These are phyloP conservation scores for Psophocarpus tetragonolobus DNA, from an alignment of 306 rosid genomes.

Conservation along the genomic window DNA sequence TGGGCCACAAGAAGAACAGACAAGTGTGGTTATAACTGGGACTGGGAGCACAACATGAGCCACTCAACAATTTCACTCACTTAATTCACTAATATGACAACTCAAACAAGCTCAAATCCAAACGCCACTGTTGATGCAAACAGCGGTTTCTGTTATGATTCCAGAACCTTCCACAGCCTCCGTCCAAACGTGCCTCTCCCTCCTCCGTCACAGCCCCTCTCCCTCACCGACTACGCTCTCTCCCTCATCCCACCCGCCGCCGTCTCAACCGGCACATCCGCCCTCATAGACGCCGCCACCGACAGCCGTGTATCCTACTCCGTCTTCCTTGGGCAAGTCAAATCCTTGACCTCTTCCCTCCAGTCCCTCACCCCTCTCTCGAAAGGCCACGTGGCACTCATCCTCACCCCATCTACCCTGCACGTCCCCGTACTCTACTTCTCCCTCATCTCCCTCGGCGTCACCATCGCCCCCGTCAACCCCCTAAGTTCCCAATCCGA, in stretches of 20 bases:
- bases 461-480: constrained; percentile 72
- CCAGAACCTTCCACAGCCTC: constrained; percentile 64
- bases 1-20: too few species aligned
- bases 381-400: constrained; percentile 72
- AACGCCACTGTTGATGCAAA: constrained; percentile 41
- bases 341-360: constrained; percentile 53
- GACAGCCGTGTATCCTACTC: constrained; percentile 56
- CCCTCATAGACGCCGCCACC: constrained; percentile 57
- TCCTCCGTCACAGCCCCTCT: constrained; percentile 58
- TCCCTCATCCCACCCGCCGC: constrained; percentile 51
- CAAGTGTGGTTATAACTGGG: too few species aligned
- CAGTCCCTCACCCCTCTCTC: constrained; percentile 43
- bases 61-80: too few species aligned
- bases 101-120: background rate
- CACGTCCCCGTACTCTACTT: constrained; percentile 78
- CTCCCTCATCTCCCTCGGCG: constrained; percentile 69
- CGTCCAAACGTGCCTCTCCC: constrained; percentile 73
- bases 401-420: constrained; percentile 64
- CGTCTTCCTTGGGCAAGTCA: constrained; percentile 50
- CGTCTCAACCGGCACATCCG: constrained; percentile 35
- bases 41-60: too few species aligned
- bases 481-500: constrained; percentile 66
- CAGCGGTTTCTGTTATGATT: constrained; percentile 53
- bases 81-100: too few species aligned
- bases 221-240: constrained; percentile 51